Percentiles rank a stretch among this genome's conserved stretches.
These are phyloP conservation scores for Nannizzia gypsea DNA, from an alignment of 2,329 filamentous ascomycete genomes.

Conservation along the genomic window DNA sequence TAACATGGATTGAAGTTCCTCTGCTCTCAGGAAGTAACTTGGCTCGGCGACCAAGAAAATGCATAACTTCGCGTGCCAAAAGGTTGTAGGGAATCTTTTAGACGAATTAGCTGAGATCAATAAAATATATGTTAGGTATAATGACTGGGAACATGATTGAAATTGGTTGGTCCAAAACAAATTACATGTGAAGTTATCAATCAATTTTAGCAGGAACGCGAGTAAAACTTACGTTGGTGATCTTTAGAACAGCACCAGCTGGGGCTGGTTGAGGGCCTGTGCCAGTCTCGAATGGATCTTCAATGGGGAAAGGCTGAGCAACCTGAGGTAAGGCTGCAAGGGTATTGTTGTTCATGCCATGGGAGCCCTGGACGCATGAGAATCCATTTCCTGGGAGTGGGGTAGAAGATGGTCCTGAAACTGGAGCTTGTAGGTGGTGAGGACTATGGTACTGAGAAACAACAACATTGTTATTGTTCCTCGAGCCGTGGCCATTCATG, in stretches of 20 bases:
- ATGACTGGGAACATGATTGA: not conserved
- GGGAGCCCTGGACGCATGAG: not conserved
- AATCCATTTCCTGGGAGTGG: not conserved
- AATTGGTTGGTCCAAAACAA: not conserved
- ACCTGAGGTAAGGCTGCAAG: not conserved
- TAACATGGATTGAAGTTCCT: conserved; percentile 42
- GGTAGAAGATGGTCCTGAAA: not conserved
- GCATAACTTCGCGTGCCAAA: conserved; percentile 38
- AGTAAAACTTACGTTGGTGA: conserved; percentile 25
- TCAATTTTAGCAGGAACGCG: not conserved
- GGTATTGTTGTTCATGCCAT: not conserved
- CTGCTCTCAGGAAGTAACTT: conserved; percentile 26
- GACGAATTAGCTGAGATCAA: not conserved
- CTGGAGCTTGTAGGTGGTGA: not conserved
- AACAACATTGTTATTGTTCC: not conserved
- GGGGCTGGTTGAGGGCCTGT: conserved; percentile 16
- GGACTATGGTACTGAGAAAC: not conserved
- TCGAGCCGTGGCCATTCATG: not conserved
- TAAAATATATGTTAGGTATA: not conserved
- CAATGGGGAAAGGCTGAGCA: conserved; percentile 5
- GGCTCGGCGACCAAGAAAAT: conserved; percentile 36
- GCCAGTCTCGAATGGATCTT: conserved; percentile 23
- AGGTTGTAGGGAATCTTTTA: conserved; percentile 40
- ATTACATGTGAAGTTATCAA: not conserved
- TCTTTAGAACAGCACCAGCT: conserved; percentile 24